Evolutionary conservation across 2,329 filamentous ascomycete species (phyloP).

Genomic region (Colletotrichum sp.): DNA sequence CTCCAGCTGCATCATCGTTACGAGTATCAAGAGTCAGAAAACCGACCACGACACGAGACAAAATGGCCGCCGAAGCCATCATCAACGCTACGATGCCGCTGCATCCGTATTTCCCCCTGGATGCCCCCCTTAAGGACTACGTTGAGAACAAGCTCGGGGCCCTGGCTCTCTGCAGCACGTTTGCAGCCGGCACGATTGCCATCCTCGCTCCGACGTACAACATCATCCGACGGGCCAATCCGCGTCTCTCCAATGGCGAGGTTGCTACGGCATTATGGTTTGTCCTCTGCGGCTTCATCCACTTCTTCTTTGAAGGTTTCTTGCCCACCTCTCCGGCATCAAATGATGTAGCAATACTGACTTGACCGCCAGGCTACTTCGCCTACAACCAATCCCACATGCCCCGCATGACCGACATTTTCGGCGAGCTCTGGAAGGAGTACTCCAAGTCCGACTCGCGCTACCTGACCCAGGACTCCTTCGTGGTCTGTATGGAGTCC

Average conservation of each 20-base stretch:
- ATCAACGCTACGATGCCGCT: conserved; percentile 5
- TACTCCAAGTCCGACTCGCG: conserved; percentile 62
- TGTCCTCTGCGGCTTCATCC: conserved; percentile 66
- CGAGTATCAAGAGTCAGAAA: background rate
- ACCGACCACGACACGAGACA: background rate
- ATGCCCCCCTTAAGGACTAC: conserved; percentile 66
- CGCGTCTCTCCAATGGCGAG: conserved; percentile 58
- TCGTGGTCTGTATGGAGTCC: conserved; percentile 62
- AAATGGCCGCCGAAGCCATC: background rate
- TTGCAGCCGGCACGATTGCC: conserved; percentile 58
- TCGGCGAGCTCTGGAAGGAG: conserved; percentile 64
- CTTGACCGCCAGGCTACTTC: conserved; percentile 49
- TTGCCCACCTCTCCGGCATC: accelerated
- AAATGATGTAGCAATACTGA: background rate
- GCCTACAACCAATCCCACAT: conserved; percentile 47
- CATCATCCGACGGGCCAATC: conserved; percentile 56
- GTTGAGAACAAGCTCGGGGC: conserved; percentile 69
- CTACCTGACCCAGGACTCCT: conserved; percentile 57
- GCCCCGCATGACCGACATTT: conserved; percentile 43
- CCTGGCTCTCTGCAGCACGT: conserved; percentile 62
- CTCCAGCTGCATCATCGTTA: background rate
- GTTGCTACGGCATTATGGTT: conserved; percentile 75
- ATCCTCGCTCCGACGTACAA: conserved; percentile 64
- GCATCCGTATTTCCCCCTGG: conserved; percentile 77
- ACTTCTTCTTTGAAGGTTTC: conserved; percentile 47